Percentiles rank a stretch among this genome's conserved stretches.
Conservation (phyloP, 2,329 filamentous ascomycete species). For the Trichoderma cornu-damae region DNA sequence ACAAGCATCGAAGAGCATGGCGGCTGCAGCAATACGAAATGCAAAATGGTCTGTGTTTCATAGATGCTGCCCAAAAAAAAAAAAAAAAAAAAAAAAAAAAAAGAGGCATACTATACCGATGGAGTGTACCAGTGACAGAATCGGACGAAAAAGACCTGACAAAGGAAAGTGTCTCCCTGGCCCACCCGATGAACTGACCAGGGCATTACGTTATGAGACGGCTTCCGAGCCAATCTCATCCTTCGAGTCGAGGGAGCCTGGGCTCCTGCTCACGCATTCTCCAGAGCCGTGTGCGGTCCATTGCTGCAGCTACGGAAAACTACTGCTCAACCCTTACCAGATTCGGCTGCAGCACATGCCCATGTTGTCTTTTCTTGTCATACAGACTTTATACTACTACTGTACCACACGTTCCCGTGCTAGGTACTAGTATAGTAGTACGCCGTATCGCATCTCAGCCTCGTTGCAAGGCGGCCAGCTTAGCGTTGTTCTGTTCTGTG, state of each 20-base stretch:
- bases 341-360: conserved; percentile 9
- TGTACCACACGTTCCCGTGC: too few relatives aligned
- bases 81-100: too few relatives aligned
- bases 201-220: conserved; percentile 7
- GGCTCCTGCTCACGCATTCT: conserved; percentile 6
- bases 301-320: neutral
- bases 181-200: neutral
- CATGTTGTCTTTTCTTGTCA: neutral
- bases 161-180: neutral
- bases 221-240: neutral
- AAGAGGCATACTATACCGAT: too few relatives aligned
- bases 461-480: neutral
- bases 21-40: conserved; percentile 1
- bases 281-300: neutral
- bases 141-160: neutral
- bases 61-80: neutral
- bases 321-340: neutral
- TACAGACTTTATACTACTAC: neutral
- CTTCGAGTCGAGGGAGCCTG: neutral
- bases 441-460: neutral
- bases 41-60: neutral
- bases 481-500: neutral
- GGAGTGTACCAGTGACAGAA: too few relatives aligned
- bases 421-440: too few relatives aligned
- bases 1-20: neutral